These are phyloP conservation scores for Penicillium sp. DNA, from an alignment of 2,329 filamentous ascomycete species.

Conservation along the genomic window DNA sequence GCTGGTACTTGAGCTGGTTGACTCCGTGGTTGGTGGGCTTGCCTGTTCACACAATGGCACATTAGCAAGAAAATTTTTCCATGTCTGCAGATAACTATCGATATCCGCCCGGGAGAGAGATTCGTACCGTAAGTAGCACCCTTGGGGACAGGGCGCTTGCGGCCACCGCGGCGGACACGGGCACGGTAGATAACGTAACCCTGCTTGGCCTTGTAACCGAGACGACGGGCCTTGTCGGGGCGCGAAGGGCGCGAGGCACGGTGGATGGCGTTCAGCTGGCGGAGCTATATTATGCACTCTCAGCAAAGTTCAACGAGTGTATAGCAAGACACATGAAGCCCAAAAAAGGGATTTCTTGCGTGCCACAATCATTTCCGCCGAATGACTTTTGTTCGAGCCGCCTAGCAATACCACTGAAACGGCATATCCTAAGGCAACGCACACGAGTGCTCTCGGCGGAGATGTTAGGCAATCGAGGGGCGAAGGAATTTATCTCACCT, in stretches of 20 bases:
- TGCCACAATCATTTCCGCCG: constrained; percentile 48
- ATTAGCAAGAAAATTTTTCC: constrained; percentile 26
- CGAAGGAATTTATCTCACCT: constrained; percentile 57
- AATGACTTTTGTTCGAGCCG: constrained; percentile 31
- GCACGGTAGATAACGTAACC: constrained; percentile 99
- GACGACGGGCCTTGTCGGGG: constrained; percentile 99
- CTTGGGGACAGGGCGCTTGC: constrained; percentile 94
- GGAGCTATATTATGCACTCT: constrained; percentile 99
- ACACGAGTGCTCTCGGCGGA: constrained; percentile 37
- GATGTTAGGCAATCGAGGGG: constrained; percentile 37
- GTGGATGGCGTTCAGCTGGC: constrained; percentile 99
- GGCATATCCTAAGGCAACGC: constrained; percentile 34
- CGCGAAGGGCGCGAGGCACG: constrained; percentile 96
- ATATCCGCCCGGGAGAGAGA: neutral
- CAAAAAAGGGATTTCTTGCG: constrained; percentile 27
- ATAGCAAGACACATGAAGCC: constrained; percentile 64
- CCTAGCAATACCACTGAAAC: constrained; percentile 32
- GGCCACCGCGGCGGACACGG: constrained; percentile 95
- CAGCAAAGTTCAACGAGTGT: constrained; percentile 99
- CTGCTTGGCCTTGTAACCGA: constrained; percentile 99
- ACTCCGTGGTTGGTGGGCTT: constrained; percentile 99
- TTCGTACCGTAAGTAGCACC: constrained; percentile 94
- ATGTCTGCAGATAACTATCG: neutral
- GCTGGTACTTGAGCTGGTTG: constrained; percentile 99
- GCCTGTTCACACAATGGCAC: constrained; percentile 55